Base-by-base conservation (phyloP, 305 asterid genomes). In the Fraxinus platypoda region DNA sequence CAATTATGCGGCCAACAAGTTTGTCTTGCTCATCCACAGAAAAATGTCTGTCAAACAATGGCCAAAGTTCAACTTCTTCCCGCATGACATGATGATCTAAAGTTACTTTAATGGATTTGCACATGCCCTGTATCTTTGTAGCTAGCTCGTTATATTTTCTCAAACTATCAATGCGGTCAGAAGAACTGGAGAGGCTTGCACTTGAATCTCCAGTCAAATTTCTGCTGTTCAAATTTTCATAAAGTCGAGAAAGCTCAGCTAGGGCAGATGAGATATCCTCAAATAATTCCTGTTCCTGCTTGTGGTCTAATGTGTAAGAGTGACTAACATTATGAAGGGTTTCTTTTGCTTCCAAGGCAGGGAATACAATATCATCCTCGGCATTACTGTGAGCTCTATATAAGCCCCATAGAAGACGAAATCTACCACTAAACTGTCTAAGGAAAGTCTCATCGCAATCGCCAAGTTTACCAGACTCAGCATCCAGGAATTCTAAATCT, bases 301-400 rank as follows among this genome's bases (percentile, higher is more conserved):
- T 93, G 91, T 95, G 99, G 88, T 94, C 99, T 87, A 95, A 84
- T 1, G 97, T 95, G 87, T 94, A 95, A 46, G 99, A 94, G 88
- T 95, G 99, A 84, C 98, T 95, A 62, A 95, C 99, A 81, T 95
- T 95, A 86, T 93, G 98, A 33, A 95, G 94, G 66, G 97, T 93
- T 85, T 95, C 99, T 85, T 90, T 96, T 3, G 98, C 91, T 87
- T 96, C 99, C 78, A 96, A 90, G 66, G 99, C 99, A 74, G 99
- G 99, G 89, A 96, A 96, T 59, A 96, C 99, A 76, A 96, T 94
- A 66, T 94, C 99, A 88, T 96, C 99, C 89, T 96, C 99, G 12
- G 99, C 99, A 86, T 96, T 96, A 84, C 99, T 96, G 86, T 96
- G 99, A 74, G 99, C 99, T 88, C 95, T 92, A 87, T 95, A 95